Conservation (phyloP, 1,284 basidiomycete species). For the Mycena citricolor region DNA sequence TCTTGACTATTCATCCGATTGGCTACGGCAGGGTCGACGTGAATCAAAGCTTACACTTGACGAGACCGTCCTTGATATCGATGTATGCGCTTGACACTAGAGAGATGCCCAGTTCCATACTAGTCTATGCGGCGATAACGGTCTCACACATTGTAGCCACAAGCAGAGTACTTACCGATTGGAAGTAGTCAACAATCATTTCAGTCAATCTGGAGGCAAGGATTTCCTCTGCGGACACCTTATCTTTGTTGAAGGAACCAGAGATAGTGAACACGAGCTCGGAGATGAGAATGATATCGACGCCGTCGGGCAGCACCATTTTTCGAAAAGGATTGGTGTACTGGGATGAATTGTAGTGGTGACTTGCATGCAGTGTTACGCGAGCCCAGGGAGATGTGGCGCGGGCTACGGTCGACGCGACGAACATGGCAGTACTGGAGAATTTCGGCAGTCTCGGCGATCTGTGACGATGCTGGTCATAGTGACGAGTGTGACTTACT, state of each 20-base stretch:
- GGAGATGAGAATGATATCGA: constrained; percentile 53
- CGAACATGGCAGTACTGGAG: no score
- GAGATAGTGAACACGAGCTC: constrained; percentile 53
- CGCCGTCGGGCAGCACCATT: constrained; percentile 41
- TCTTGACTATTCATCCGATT: no score
- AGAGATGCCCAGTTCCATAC: constrained; percentile 57
- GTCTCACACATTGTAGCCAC: constrained; percentile 43
- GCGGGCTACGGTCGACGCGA: no score
- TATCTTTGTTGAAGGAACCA: constrained; percentile 47
- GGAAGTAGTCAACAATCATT: constrained; percentile 52
- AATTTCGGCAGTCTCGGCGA: no score
- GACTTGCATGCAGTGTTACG: constrained; percentile 37
- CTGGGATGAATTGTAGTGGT: constrained; percentile 37
- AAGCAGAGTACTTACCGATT: constrained; percentile 38
- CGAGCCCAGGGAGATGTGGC: constrained; percentile 27
- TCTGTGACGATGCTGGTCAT: no score
- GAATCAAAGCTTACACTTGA: constrained; percentile 36
- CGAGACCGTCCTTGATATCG: constrained; percentile 40
- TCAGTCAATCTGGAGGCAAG: constrained; percentile 48
- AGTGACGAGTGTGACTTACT: constrained; percentile 1
- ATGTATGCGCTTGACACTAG: constrained; percentile 51
- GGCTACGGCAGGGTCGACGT: no score
- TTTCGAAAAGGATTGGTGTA: constrained; percentile 35
- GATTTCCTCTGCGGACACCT: constrained; percentile 41
- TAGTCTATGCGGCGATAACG: no score